Percentiles rank a stretch among this genome's conserved stretches.
Evolutionary conservation across 2,329 filamentous ascomycete genomes (phyloP).

Genomic region (Ophiostoma montium): DNA sequence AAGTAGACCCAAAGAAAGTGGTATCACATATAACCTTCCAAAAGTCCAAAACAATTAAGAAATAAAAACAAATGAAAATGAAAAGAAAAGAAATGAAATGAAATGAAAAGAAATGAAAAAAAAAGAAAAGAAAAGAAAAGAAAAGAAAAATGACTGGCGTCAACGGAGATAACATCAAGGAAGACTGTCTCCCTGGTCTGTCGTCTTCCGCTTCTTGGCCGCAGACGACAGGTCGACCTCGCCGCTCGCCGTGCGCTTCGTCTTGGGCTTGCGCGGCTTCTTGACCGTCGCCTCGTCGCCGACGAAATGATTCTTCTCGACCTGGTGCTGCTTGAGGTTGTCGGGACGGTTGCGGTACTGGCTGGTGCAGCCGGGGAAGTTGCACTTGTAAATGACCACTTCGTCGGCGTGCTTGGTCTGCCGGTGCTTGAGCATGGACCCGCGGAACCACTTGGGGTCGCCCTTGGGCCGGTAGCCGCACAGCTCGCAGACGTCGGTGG

Average conservation of each 20-base stretch:
- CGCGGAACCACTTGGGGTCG: slow-evolving; percentile 42
- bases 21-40: too few relatives aligned
- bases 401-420: slow-evolving; percentile 38
- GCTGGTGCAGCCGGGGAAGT: slow-evolving; percentile 38
- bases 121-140: neutral
- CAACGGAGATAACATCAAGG: neutral
- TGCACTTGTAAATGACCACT: slow-evolving; percentile 36
- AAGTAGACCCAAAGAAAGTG: too few relatives aligned
- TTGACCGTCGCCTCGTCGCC: slow-evolving; percentile 22
- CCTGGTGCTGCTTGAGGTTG: slow-evolving; percentile 41
- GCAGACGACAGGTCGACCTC: neutral
- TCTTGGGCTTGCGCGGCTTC: slow-evolving; percentile 9
- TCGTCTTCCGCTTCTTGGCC: neutral
- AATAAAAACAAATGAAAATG: neutral
- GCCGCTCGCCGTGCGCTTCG: neutral
- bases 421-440: slow-evolving; percentile 45
- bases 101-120: neutral
- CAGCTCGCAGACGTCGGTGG: slow-evolving; percentile 32
- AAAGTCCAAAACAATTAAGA: neutral
- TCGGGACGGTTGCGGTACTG: slow-evolving; percentile 42
- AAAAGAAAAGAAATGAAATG: neutral
- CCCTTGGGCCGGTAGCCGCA: slow-evolving; percentile 43
- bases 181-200: neutral
- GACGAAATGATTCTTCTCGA: slow-evolving; percentile 42
- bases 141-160: neutral